Evolutionary conservation across 163 green algal genomes (phyloP).

Genomic region (Prototheca cutis): DNA sequence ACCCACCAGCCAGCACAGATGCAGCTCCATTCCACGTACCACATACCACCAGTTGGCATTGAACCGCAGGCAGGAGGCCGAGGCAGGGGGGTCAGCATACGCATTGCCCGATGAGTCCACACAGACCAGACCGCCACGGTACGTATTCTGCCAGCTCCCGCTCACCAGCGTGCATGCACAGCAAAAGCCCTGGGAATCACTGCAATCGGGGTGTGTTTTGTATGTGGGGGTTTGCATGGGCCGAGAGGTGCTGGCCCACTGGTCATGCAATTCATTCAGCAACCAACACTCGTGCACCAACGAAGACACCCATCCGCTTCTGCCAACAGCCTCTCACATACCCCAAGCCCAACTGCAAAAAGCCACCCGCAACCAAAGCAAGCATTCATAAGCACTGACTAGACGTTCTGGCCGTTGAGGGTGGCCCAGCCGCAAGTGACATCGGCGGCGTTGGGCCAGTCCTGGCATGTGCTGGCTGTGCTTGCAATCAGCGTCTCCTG

Average conservation of each 20-base stretch:
- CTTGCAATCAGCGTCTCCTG: constrained; percentile 36
- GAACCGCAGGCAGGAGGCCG: constrained; percentile 70
- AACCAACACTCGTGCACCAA: too few relatives aligned
- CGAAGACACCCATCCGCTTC: too few relatives aligned
- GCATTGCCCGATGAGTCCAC: neutral
- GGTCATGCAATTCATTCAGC: too few relatives aligned
- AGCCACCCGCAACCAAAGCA: too few relatives aligned
- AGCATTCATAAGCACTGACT: too few relatives aligned
- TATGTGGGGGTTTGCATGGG: too few relatives aligned
- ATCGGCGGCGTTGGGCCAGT: neutral
- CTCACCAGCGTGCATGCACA: constrained; percentile 50
- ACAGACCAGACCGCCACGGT: neutral
- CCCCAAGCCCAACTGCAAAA: too few relatives aligned
- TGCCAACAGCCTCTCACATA: too few relatives aligned
- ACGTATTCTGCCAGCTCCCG: neutral
- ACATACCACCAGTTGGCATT: constrained; percentile 55
- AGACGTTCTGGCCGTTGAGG: neutral
- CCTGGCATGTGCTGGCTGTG: neutral
- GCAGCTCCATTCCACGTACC: too few relatives aligned
- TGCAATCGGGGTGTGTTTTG: too few relatives aligned
- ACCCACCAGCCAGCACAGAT: too few relatives aligned
- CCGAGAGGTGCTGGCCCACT: too few relatives aligned
- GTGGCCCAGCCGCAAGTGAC: neutral
- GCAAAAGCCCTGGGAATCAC: constrained; percentile 77
- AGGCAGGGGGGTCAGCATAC: constrained; percentile 3